Evolutionary conservation across 805 yeast genomes (phyloP).

Genomic region (Debaryomyces maramus): DNA sequence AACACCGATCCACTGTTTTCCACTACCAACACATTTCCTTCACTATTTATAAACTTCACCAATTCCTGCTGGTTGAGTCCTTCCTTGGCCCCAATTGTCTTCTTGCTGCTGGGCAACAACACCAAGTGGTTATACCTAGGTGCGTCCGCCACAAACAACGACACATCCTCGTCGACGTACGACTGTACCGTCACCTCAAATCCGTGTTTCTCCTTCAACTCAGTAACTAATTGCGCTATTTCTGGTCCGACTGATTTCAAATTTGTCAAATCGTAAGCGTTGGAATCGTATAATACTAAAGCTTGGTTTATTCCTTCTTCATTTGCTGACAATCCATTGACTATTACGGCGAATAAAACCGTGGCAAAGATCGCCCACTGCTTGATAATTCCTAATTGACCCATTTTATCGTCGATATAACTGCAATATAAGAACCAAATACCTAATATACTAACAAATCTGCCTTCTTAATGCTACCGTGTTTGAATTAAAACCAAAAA

Average conservation of each 20-base stretch:
- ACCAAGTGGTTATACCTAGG: constrained; percentile 30
- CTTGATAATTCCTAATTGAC: constrained; percentile 4
- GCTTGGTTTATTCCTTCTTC: constrained; percentile 13
- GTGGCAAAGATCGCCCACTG: constrained; percentile 11
- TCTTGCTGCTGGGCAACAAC: constrained; percentile 37
- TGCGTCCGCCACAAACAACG: constrained; percentile 24
- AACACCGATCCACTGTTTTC: constrained; percentile 43
- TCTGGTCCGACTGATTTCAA: constrained; percentile 15
- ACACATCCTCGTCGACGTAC: constrained; percentile 23
- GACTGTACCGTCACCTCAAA: constrained; percentile 19
- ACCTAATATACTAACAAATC: not conserved
- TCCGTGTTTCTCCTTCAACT: constrained; percentile 17
- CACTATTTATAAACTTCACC: constrained; percentile 58
- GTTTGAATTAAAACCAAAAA: constrained; percentile 3
- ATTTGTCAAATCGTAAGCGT: constrained; percentile 18
- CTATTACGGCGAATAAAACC: constrained; percentile 2
- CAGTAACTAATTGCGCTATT: constrained; percentile 21
- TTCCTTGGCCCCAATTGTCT: constrained; percentile 29
- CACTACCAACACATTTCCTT: constrained; percentile 75
- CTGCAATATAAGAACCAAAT: not conserved
- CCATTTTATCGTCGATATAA: not conserved
- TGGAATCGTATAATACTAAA: constrained; percentile 37
- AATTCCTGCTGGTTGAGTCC: constrained; percentile 40
- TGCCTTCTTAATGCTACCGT: constrained; percentile 5
- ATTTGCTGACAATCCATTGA: constrained; percentile 7